phyloP scores from a whole-genome alignment of 177 flowering plant genomes.

The Vitis hybrid region DNA sequence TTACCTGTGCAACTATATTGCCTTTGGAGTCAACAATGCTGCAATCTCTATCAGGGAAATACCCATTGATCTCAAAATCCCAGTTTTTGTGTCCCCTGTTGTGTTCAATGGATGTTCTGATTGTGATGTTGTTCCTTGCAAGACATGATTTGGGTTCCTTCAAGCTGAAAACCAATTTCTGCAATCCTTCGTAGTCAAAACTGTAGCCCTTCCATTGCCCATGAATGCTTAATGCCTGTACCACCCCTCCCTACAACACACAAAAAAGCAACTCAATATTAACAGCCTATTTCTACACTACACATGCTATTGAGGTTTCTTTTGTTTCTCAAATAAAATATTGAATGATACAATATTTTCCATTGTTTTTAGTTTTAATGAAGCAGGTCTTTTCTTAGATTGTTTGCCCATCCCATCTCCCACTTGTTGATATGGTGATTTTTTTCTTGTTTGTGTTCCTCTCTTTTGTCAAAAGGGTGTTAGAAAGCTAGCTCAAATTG shows the following conservation, averaged over 20 bases:
- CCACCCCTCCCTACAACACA: constrained; percentile 48
- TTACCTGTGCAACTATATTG: constrained; percentile 65
- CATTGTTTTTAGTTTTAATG: too few species aligned
- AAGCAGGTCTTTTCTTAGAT: too few species aligned
- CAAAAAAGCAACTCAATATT: not conserved
- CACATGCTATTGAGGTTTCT: too few species aligned
- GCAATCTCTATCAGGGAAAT: constrained; percentile 62
- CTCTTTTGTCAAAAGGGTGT: too few species aligned
- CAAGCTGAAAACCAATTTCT: constrained; percentile 56
- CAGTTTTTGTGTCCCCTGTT: constrained; percentile 28
- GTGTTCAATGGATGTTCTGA: constrained; percentile 39
- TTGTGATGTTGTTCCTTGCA: constrained; percentile 22
- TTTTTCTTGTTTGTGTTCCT: too few species aligned
- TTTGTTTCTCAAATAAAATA: too few species aligned
- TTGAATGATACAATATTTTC: too few species aligned
- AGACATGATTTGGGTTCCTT: constrained; percentile 56
- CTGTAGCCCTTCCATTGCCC: constrained; percentile 70
- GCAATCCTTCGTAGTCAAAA: constrained; percentile 49
- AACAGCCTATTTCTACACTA: not conserved
- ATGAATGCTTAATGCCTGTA: constrained; percentile 61
- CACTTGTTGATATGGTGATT: too few species aligned
- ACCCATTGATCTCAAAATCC: constrained; percentile 66
- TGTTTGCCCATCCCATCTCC: too few species aligned
- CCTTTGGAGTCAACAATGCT: constrained; percentile 57
- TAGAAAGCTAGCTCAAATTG: too few species aligned